Conservation (phyloP, 2,329 filamentous ascomycete species). For the Sporothrix phasma region DNA sequence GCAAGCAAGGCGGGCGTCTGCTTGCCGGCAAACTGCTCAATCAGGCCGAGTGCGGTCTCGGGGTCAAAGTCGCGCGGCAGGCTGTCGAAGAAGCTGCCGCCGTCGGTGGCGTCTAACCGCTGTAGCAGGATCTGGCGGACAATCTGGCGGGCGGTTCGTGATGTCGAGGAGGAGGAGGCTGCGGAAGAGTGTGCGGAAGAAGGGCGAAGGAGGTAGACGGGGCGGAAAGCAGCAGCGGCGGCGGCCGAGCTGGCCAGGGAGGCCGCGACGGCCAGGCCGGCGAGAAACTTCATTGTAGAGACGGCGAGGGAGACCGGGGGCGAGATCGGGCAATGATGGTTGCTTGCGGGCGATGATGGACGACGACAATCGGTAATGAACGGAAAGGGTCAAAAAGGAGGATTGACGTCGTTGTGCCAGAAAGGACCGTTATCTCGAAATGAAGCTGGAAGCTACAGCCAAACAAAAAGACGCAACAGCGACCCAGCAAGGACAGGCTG, state of each 20-base stretch:
- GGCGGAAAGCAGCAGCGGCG: constrained; percentile 33
- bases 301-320: not conserved
- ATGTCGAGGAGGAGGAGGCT: constrained; percentile 18
- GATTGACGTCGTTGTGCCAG: not conserved
- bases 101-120: constrained; percentile 39
- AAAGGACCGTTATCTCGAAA: not conserved
- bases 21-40: constrained; percentile 51
- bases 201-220: constrained; percentile 41
- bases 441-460: constrained; percentile 2
- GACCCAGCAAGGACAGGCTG: not conserved
- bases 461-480: constrained; percentile 11
- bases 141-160: constrained; percentile 39
- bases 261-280: constrained; percentile 25
- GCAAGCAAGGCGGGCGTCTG: constrained; percentile 40
- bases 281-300: constrained; percentile 25
- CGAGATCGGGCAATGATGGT: not conserved
- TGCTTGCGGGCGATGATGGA: not conserved
- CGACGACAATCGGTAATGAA: not conserved
- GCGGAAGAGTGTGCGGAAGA: constrained; percentile 11
- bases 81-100: constrained; percentile 39
- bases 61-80: constrained; percentile 34
- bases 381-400: too few species aligned
- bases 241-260: constrained; percentile 23
- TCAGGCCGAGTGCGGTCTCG: constrained; percentile 42
- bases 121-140: constrained; percentile 50